Conservation (phyloP, 306 rosid species). For the Dalbergia cochinchinensis region DNA sequence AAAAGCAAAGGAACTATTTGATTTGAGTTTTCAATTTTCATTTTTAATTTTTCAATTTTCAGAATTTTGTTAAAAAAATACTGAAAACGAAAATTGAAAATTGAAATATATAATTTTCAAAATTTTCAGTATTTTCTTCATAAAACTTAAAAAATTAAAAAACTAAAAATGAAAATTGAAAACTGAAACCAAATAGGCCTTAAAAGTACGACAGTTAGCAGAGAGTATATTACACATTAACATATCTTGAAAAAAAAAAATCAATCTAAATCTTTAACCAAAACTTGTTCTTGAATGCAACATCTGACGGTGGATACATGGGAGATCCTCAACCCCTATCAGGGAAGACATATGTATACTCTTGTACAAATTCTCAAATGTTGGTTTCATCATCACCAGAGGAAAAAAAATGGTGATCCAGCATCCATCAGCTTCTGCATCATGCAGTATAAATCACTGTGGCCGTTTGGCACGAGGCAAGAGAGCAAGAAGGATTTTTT, state of each 20-base stretch:
- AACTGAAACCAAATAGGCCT: too few species aligned
- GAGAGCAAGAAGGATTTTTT: slow-evolving; percentile 85
- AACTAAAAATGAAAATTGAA: too few species aligned
- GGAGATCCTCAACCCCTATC: slow-evolving; percentile 34
- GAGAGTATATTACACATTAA: slow-evolving; percentile 47
- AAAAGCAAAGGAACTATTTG: too few species aligned
- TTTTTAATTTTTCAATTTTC: too few species aligned
- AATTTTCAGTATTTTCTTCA: too few species aligned
- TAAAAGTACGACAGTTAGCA: background rate
- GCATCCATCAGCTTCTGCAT: slow-evolving; percentile 42
- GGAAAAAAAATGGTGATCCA: slow-evolving; percentile 32
- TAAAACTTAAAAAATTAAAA: too few species aligned
- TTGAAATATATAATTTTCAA: too few species aligned
- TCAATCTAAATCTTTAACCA: slow-evolving; percentile 22
- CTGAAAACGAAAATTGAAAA: too few species aligned
- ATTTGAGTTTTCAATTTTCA: too few species aligned
- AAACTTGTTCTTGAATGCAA: slow-evolving; percentile 40
- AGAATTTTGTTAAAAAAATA: too few species aligned
- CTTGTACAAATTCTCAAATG: slow-evolving; percentile 26
- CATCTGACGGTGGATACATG: slow-evolving; percentile 45
- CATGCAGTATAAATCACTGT: slow-evolving; percentile 46
- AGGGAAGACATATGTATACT: slow-evolving; percentile 39
- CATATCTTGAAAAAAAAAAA: slow-evolving; percentile 25
- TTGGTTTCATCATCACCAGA: slow-evolving; percentile 39
- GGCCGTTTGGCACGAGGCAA: slow-evolving; percentile 72